Conservation (phyloP, 352 stramenopile genomes). For the Pythium myriotylum region DNA sequence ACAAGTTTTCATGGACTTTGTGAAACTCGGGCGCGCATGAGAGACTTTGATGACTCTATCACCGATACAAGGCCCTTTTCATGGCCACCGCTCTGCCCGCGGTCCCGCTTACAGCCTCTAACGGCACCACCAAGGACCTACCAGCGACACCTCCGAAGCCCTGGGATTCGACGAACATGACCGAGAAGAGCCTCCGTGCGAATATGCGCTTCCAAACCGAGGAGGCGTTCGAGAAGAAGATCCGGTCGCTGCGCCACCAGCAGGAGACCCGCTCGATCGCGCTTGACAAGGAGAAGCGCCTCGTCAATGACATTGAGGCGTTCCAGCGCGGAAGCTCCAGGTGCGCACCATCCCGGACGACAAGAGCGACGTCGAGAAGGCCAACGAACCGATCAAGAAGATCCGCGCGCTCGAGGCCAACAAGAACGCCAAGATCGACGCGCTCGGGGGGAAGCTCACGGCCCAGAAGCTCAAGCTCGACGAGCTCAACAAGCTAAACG, state of each 20-base stretch:
- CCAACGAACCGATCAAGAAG: conserved; percentile 82
- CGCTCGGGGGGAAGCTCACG: conserved; percentile 91
- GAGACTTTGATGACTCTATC: too few species aligned
- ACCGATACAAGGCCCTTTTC: too few species aligned
- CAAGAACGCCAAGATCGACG: conserved; percentile 96
- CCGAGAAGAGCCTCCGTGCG: conserved; percentile 56
- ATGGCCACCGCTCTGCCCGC: too few species aligned
- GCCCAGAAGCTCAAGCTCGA: conserved; percentile 89
- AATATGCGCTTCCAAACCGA: conserved; percentile 88
- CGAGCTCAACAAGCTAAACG: conserved; percentile 87
- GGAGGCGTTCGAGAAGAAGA: conserved; percentile 92
- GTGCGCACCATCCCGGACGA: conserved; percentile 84
- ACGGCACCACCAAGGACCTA: too few species aligned
- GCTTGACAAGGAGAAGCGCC: conserved; percentile 95
- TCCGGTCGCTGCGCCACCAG: conserved; percentile 82
- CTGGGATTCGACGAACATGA: conserved; percentile 72
- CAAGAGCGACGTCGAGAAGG: conserved; percentile 79
- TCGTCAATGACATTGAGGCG: conserved; percentile 97
- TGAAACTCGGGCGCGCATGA: too few species aligned
- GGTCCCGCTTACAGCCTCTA: too few species aligned
- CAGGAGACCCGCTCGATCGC: conserved; percentile 97
- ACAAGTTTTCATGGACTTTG: too few species aligned
- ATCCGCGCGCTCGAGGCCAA: conserved; percentile 67
- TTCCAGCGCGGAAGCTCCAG: conserved; percentile 90
- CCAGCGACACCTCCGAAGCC: too few species aligned